A percentile compares a stretch with the other conserved stretches of the same genome.
phyloP scores from a whole-genome alignment of 2,329 filamentous ascomycete genomes.

The Fusarium euwallaceae region DNA sequence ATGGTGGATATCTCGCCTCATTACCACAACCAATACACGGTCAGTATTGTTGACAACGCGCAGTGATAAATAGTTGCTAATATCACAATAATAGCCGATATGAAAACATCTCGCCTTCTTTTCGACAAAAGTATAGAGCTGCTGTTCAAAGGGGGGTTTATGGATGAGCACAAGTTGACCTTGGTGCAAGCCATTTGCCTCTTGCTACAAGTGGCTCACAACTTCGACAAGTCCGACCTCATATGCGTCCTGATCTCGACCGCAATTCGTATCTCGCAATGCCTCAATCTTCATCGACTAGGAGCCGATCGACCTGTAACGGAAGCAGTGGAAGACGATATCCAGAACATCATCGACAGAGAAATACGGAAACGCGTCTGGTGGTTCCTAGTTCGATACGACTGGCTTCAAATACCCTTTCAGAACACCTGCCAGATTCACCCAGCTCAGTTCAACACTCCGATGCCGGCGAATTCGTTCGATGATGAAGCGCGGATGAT shows the following conservation, averaged over 20 bases:
- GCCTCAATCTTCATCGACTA: background rate
- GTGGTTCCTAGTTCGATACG: background rate
- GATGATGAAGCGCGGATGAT: background rate
- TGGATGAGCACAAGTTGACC: background rate
- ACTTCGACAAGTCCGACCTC: background rate
- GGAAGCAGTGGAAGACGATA: background rate
- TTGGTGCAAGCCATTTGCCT: background rate
- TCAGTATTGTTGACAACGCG: background rate
- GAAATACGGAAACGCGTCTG: background rate
- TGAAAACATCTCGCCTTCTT: background rate
- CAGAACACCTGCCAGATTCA: background rate
- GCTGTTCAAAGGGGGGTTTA: background rate
- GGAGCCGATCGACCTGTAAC: background rate
- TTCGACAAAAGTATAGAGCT: background rate
- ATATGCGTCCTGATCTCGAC: background rate
- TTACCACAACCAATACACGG: background rate
- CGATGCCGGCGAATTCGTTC: background rate
- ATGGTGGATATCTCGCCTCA: background rate
- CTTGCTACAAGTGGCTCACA: background rate
- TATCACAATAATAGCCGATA: background rate
- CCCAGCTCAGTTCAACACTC: background rate
- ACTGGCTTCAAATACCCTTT: background rate
- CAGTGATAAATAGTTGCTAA: background rate
- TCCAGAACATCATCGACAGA: background rate
- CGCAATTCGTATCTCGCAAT: background rate